Base-by-base conservation (phyloP, 176 grass and related monocot genomes). In the Triticum dicoccoides region DNA sequence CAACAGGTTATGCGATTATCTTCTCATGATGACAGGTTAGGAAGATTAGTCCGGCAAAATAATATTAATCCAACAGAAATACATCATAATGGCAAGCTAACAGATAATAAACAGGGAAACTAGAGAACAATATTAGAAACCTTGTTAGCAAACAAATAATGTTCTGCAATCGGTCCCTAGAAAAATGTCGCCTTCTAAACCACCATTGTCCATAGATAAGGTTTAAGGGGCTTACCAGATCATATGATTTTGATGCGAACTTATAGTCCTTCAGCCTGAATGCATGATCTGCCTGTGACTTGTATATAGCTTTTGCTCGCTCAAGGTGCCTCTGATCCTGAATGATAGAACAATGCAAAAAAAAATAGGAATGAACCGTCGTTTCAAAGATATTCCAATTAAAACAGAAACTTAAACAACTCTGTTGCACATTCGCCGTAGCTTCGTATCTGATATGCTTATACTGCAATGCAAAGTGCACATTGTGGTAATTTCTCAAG, bases 231-330 rank as follows among this genome's bases (percentile, higher is more conserved):
- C 37, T 84, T 63, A 84, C 82, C 69, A 30, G 1, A 17, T 27
- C 27, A 74, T 84, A 84, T 13, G 0, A 0, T 32, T 74, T 42
- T 2, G 23, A 84, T 62, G 82, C 82, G 0, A 30, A 1, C 3
- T 21, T 15, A 73, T 83, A 83, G 0, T 84, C 82, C 24, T 84
- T 84, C 2, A 24, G 56, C 54, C 5, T 74, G 35, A 84, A 84
- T 21, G 69, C 33, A 14, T 5, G 4, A 63, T 5, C 37, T 74
- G 82, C 69, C 7, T 44, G 23, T 74, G 69, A 63, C 24, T 84
- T 84, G 35, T 74, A 0, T 1, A 74, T 5, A 44, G 34, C 54
- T 45, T 45, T 84, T 29, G 24, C 73, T 74, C 3, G 21, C 8
- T 62, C 5, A 83, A 29, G 9, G 5, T 12, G 52, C 8, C 0